Base-by-base conservation (phyloP, 805 yeast genomes). In the Naumovozyma castellii region DNA sequence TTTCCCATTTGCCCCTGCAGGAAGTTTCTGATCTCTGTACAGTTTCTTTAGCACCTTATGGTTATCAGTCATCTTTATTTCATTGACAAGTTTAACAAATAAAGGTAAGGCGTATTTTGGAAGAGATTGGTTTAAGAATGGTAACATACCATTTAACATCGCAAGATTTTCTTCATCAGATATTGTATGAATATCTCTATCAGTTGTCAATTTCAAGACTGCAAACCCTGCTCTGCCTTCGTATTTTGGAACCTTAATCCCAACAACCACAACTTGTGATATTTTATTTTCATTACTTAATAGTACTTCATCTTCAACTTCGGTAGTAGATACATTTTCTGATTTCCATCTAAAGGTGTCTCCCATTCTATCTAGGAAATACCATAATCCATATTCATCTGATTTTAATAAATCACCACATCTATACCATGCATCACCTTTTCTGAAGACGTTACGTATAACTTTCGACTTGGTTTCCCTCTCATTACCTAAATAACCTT, bases 271-370 rank as follows among this genome's bases (percentile, higher is more conserved):
- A 10, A 80, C 75, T 45, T 81, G 85, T 44, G 72, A 71, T 36
- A 82, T 65, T 4, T 36, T 38, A 13, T 56, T 47, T 15, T 50
- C 49, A 18, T 59, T 64, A 20, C 65, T 57, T 3, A 63, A 43
- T 37, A 66, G 57, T 20, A 84, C 61, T 55, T 78, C 80, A 54
- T 80, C 83, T 57, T 90, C 97, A 31, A 88, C 96, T 64, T 88
- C 97, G 27, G 88, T 80, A 12, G 97, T 87, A 14, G 92, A 78
- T 9, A 90, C 96, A 59, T 88, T 88, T 64, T 88, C 97, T 2
- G 94, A 82, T 65, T 86, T 90, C 97, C 97, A 88, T 51, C 97
- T 72, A 67, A 84, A 88, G 0, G 97, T 90, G 56, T 88, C 97
- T 32, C 97, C 97, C 54, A 90, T 64, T 54, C 97, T 70, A 66